Evolutionary conservation across 1,284 basidiomycete species (phyloP).

Genomic region (Apiotrichum veenhuisii): DNA sequence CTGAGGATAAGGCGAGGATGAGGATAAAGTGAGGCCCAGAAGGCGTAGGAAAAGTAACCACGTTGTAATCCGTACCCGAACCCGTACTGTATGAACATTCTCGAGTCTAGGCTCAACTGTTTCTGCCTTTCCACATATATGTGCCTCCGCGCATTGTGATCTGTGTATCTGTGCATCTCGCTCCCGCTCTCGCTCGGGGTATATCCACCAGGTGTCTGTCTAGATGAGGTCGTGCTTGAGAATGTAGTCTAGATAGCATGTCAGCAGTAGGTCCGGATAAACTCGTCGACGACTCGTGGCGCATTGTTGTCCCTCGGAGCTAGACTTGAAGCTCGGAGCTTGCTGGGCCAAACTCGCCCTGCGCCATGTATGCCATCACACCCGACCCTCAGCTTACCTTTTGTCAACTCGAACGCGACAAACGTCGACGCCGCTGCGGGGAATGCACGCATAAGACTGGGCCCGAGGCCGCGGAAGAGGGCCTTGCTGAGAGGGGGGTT

Average conservation of each 20-base stretch:
- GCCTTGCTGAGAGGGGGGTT: slow-evolving; percentile 57
- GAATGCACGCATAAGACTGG: slow-evolving; percentile 69
- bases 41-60: not conserved
- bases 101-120: not conserved
- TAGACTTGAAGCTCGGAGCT: no score
- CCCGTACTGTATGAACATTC: no score
- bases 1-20: not conserved
- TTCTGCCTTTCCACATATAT: not conserved
- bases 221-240: slow-evolving; percentile 34
- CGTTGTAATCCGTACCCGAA: not conserved
- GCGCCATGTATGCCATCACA: no score
- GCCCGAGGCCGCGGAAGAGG: slow-evolving; percentile 68
- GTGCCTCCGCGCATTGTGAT: not conserved
- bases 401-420: slow-evolving; percentile 80
- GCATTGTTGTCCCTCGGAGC: no score
- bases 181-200: not conserved
- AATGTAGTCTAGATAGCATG: slow-evolving; percentile 33
- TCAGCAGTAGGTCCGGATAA: not conserved
- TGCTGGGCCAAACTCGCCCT: not conserved
- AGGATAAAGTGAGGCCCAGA: not conserved
- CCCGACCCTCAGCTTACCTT: slow-evolving; percentile 51
- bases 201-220: not conserved
- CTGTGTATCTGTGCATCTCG: not conserved
- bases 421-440: slow-evolving; percentile 89
- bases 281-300: not conserved